Base-by-base conservation (phyloP, 2,329 filamentous ascomycete species). In the Monosporascus sp. region DNA sequence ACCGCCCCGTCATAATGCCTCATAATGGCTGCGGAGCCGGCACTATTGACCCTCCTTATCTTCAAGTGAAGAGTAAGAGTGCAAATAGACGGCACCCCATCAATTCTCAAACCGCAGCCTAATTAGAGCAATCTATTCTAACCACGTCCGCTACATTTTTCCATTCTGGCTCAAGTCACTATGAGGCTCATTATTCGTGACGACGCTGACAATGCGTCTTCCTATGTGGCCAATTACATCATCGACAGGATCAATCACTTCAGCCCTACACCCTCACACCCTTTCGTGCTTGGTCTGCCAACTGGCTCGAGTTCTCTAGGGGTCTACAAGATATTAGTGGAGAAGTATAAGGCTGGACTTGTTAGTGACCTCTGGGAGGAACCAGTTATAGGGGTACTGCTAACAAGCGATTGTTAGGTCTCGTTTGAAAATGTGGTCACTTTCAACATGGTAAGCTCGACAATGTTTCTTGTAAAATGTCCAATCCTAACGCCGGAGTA, bases 341-440 rank as follows among this genome's bases (percentile, higher is more conserved):
- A 81, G 62, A 81, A 80, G 65, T 84, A 85, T 75, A 88, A 88
- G 72, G 78, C 81, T 59, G 85, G 85, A 64, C 73, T 78, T 64
- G 77, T 79, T 68, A 54, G 72, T 57, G 42, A 24, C 51, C 44
- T n/a, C 41, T 49, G 42, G 7, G 17, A 34, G 27, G 37, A 7
- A 34, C 5, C 14, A 38, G 38, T 42, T 50, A 41, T 39, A 44
- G 38, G 34, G 4, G 36, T 18, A 38, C 41, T 17, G 38, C 59
- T 62, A 64, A 73, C 58, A 66, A 67, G 38, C 65, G 71, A 62
- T 70, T 71, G 54, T 65, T 67, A 89, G 66, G 85, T 95, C 64
- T 93, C 89, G 1, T 95, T 95, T 69, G 85, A 86, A 65, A 83
- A 95, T 86, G 89, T 95, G 64, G 82, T 94, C 66, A 95, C 90